Base-by-base conservation (phyloP, 345 rosid species). In the Corchorus capsularis region DNA sequence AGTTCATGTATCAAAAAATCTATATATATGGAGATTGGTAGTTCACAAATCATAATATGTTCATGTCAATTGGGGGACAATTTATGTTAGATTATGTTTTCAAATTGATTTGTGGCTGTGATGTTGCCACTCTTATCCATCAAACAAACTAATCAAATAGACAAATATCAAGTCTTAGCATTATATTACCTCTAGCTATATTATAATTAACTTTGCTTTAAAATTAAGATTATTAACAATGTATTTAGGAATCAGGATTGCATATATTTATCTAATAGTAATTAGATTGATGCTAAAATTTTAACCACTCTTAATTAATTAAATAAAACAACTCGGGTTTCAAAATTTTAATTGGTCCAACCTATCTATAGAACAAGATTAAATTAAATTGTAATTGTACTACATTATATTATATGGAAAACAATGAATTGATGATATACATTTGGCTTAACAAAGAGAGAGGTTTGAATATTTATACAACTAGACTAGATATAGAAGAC, bases 241-340 rank as follows among this genome's bases (percentile, higher is more conserved):
- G 6, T 39, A 1, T 39, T 3, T 39, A 39, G 69, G 49, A 10
- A 13, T 49, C 11, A 52, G 27, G 47, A 46, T 4, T 64, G 20
- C 57, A 69, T 27, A 27, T 27, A 27, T 27, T 68, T 22, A 16
- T 49, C 59, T 69, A 27, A 27, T 27, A n/a, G n/a, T n/a, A 27
- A 27, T 27, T 69, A 69, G 19, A 49, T 69, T 69, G 72, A 69
- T 46, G 71, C 55, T 47, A 15, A 27, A 50, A 69, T 50, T 32
- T 17, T 50, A 69, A 69, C 59, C 15, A 68, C 57, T 68, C 10
- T 49, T 14, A 47, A 46, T 20, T 63, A 15, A 47, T 20, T 6
- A 52, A 27, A 27, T 27, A 69, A 14, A 63, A 16, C 46, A 59
- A 49, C 0, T 32, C 1, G 20, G 10, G 37, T 12, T 69, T 52